Evolutionary conservation across 192 early-diverging fungal species (phyloP).

Genomic region (Pecoramyces ruminantium): DNA sequence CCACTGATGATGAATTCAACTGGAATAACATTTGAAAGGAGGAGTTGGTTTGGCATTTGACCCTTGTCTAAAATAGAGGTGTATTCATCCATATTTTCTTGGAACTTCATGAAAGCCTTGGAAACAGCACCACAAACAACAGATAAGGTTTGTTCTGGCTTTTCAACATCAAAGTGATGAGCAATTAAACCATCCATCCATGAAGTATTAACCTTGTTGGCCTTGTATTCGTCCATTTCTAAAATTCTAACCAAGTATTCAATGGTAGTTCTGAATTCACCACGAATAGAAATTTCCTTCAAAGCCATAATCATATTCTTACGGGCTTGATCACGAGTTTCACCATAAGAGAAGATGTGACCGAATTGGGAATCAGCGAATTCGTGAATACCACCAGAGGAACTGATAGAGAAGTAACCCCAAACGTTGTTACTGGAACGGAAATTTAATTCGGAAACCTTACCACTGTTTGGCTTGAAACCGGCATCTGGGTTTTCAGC

Average conservation of each 20-base stretch:
- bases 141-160: conserved; percentile 74
- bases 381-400: conserved; percentile 90
- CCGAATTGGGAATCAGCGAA: conserved; percentile 99
- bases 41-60: conserved; percentile 62
- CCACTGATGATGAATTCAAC: conserved; percentile 89
- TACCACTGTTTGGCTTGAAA: conserved; percentile 93
- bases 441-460: conserved; percentile 95
- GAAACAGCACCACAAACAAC: conserved; percentile 84
- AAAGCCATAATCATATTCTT: conserved; percentile 95
- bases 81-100: conserved; percentile 53
- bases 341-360: conserved; percentile 94
- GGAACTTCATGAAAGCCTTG: conserved; percentile 57
- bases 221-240: conserved; percentile 73
- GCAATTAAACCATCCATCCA: conserved; percentile 91
- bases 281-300: conserved; percentile 95
- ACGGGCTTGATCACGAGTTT: conserved; percentile 76
- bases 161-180: conserved; percentile 69
- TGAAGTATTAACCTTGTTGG: conserved; percentile 81
- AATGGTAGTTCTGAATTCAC: conserved; percentile 95
- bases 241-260: conserved; percentile 90
- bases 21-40: conserved; percentile 51
- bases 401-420: conserved; percentile 97
- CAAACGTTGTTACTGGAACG: conserved; percentile 87
- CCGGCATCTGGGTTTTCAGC: conserved; percentile 99
- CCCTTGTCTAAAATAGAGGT: conserved; percentile 76